Evolutionary conservation across 75 land plant genomes (phyloP), one percentile per base, ranked within the genome.

Genomic region (Cunninghamia lanceolata): DNA sequence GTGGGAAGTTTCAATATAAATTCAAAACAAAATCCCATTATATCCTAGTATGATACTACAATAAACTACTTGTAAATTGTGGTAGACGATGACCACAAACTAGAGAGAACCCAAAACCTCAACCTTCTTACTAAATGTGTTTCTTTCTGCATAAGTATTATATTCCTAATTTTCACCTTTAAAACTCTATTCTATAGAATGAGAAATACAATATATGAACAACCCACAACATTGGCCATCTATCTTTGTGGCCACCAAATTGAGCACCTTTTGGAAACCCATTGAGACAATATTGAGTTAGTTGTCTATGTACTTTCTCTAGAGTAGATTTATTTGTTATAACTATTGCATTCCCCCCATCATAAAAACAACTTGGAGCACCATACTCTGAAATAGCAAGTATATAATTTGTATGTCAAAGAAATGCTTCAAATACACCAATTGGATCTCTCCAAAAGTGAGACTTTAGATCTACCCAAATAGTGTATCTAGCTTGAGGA

Each of bases 401-500:
- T 38, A 89, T 91, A 34, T 93, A 88, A 52, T 93, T 90, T 59
- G 95, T 74, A 63, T 89, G 92, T 99, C 99, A 96, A 66, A 98
- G 94, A 82, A 98, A 90, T 28, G 99, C 93, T 86, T 98, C 95
- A 74, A 98, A 82, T 13, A 98, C 99, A 66, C 96, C 99, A 34
- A 98, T 78, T 43, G 99, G 99, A 85, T 98, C 99, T 81, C 99
- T 93, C 50, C 99, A 89, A 78, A 98, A 96, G 86, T 96, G 98
- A 47, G 98, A 98, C 87, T 98, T 98, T 35, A 99, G 96, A 76
- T 98, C 99, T 71, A 96, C 99, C 99, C 99, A 98, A 36, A 98
- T 96, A 14, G 99, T 95, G 87, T 91, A 98, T 84, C 90, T 92
- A 82, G 96, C 95, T 63, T 90, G 83, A 75, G 95, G 95, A 84